Evolutionary conservation across 352 stramenopile species (phyloP).

Genomic region (Pythium periplocum): DNA sequence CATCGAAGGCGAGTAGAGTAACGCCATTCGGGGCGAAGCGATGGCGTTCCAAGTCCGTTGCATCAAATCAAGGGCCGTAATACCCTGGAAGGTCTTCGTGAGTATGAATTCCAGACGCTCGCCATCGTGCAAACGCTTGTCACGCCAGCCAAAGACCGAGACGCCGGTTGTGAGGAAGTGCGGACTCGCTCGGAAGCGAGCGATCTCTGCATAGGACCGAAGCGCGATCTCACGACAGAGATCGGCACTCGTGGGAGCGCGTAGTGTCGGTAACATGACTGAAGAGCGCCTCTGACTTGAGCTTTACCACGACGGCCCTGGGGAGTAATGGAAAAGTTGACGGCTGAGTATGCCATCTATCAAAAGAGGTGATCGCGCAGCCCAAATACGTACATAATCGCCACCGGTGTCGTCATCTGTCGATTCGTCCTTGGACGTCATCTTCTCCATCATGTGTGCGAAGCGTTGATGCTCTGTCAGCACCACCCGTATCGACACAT

Average conservation of each 20-base stretch:
- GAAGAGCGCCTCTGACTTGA: too few relatives aligned
- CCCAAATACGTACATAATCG: too few relatives aligned
- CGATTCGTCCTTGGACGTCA: too few relatives aligned
- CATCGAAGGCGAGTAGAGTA: slow-evolving; percentile 51
- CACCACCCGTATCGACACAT: too few relatives aligned
- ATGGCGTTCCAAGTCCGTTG: slow-evolving; percentile 50
- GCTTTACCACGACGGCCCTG: too few relatives aligned
- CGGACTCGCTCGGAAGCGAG: slow-evolving; percentile 30
- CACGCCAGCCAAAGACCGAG: slow-evolving; percentile 60
- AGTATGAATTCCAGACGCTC: slow-evolving; percentile 56
- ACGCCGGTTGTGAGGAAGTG: slow-evolving; percentile 40
- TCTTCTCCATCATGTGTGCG: too few relatives aligned
- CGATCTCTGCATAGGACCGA: slow-evolving; percentile 36
- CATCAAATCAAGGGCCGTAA: slow-evolving; percentile 31
- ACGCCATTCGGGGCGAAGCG: slow-evolving; percentile 44
- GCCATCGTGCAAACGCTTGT: slow-evolving; percentile 37
- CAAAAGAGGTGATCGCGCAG: too few relatives aligned
- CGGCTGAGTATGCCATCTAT: too few relatives aligned
- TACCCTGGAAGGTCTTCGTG: slow-evolving; percentile 46
- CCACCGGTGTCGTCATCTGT: too few relatives aligned
- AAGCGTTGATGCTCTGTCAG: too few relatives aligned
- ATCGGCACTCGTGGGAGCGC: slow-evolving; percentile 23
- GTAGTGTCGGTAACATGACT: too few relatives aligned
- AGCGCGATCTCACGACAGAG: slow-evolving; percentile 41
- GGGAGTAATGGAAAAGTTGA: too few relatives aligned